Percentiles rank a stretch among this genome's conserved stretches.
These are phyloP conservation scores for Chlorella sp. DNA, from an alignment of 139 green algal species.

Conservation along the genomic window DNA sequence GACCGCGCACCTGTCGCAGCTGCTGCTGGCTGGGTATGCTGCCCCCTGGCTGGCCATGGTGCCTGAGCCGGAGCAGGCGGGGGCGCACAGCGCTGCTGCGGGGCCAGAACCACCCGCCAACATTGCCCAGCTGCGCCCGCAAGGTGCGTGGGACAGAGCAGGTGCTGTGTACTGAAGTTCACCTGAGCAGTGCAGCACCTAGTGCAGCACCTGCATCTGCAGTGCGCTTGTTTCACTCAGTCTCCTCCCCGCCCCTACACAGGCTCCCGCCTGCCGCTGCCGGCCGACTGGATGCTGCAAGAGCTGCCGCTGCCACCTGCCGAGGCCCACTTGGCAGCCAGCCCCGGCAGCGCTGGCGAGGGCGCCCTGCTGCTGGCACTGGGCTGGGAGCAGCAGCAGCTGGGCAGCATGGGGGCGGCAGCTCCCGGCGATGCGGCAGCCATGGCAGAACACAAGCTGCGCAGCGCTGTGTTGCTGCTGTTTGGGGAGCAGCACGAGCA, in stretches of 20 bases:
- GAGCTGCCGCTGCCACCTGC: slow-evolving; percentile 14
- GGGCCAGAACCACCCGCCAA: background rate
- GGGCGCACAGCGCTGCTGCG: background rate
- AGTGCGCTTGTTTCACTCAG: too few relatives aligned
- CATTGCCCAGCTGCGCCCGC: slow-evolving; percentile 3
- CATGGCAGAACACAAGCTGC: slow-evolving; percentile 24
- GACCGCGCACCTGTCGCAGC: background rate
- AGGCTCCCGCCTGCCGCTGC: slow-evolving; percentile 45
- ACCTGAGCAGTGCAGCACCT: too few relatives aligned
- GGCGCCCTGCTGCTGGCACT: slow-evolving; percentile 51
- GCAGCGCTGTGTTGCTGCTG: slow-evolving; percentile 32
- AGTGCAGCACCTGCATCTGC: too few relatives aligned
- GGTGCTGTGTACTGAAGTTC: background rate
- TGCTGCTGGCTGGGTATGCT: slow-evolving; percentile 51
- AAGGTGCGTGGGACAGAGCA: background rate
- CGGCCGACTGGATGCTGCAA: slow-evolving; percentile 19
- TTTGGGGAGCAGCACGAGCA: background rate
- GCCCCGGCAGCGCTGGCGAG: background rate
- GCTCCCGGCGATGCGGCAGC: background rate
- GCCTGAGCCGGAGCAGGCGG: background rate
- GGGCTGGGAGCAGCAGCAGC: slow-evolving; percentile 35
- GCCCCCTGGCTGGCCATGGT: slow-evolving; percentile 54
- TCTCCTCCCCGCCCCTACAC: background rate
- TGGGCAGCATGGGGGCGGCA: background rate
- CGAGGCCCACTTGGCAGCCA: background rate